Base-by-base conservation (phyloP, 331 rosid species). In the Dryas integrifolia region DNA sequence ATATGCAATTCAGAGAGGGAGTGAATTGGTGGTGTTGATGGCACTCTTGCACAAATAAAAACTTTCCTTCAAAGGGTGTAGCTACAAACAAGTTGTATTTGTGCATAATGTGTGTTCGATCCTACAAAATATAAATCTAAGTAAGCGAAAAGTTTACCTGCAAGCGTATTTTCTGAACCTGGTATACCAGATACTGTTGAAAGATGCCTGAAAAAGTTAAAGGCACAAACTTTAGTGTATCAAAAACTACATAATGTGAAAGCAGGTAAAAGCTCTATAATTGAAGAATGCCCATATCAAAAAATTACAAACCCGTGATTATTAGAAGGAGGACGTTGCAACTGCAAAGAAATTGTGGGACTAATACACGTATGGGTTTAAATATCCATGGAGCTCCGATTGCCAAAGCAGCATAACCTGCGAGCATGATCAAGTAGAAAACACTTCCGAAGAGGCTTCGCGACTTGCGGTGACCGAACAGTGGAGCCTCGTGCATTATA, bases 101-200 rank as follows among this genome's bases (percentile, higher is more conserved):
- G 24, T 7, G 53, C 39, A 57, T 13, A 45, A 57, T 57, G 75
- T 15, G 50, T 26, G n/a, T 57, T 7, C 55, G 24, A 70, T n/a
- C 39, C 57, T 57, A 14, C 15, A n/a, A n/a, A n/a, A 15, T 39
- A 55, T 13, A 49, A 35, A 40, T 16, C 21, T 11, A 47, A 72
- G 1, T 26, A 51, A 46, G 26, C 67, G 9, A 72, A 71, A 67
- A 24, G 50, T 50, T 60, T 80, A 92, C 99, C 94, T 92, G 99
- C 85, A 95, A 82, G 49, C 97, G 92, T 78, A 95, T 92, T 78
- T 95, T 95, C 45, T 95, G 98, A 72, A 95, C 98, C 83, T 95
- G 98, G 84, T 81, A 88, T 43, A 95, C 99, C 83, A 95, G 80
- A 84, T 95, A 95, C 68, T 95, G 98, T 78, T 92, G 99, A 87